These are phyloP conservation scores for Ogataea hybrid DNA, from an alignment of 1,139 yeast genomes.

Conservation along the genomic window DNA sequence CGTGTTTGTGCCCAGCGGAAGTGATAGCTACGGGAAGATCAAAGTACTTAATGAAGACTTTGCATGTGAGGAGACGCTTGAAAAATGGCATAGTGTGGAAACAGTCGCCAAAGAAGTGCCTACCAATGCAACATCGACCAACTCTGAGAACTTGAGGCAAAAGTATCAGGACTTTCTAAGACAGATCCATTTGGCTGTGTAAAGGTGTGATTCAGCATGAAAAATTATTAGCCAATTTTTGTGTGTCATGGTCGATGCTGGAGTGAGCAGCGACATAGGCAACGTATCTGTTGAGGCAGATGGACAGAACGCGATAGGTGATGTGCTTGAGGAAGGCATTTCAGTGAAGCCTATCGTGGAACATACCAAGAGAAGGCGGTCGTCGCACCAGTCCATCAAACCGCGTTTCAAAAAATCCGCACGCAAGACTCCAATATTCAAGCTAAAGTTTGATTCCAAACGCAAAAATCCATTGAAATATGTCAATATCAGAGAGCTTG, in stretches of 20 bases:
- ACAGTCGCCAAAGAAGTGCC: no score
- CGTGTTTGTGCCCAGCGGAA: conserved; percentile 46
- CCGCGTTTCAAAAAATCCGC: conserved; percentile 33
- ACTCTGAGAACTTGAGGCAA: not conserved
- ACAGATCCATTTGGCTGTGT: conserved; percentile 1
- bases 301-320: not conserved
- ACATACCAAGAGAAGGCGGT: not conserved
- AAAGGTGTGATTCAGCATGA: not conserved
- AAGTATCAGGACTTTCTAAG: conserved; percentile 5
- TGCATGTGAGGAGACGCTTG: conserved; percentile 12
- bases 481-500: conserved; percentile 50
- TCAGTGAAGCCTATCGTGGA: not conserved
- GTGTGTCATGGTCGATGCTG: not conserved
- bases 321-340: not conserved
- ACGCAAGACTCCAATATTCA: conserved; percentile 28
- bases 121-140: no score
- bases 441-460: conserved; percentile 23
- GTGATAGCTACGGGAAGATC: conserved; percentile 54
- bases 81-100: conserved; percentile 5
- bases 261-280: not conserved
- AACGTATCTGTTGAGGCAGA: not conserved
- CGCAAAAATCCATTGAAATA: conserved; percentile 32
- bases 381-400: not conserved
- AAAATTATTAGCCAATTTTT: not conserved
- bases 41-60: conserved; percentile 38